Evolutionary conservation across 331 rosid genomes (phyloP), one percentile per base, ranked within the genome.

Genomic region (Pyrus hybrid): DNA sequence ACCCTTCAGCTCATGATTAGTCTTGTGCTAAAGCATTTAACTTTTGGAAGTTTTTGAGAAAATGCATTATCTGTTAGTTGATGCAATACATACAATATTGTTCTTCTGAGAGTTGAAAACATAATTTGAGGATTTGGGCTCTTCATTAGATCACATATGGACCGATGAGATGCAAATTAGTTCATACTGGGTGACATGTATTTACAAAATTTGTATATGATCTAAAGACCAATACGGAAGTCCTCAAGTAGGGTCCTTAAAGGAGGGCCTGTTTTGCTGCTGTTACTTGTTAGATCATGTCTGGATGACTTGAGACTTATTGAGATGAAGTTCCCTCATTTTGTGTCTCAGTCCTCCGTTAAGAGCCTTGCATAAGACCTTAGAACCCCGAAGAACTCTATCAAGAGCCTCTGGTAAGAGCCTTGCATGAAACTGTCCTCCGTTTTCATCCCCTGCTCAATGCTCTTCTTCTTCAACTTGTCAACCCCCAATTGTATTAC

Each of bases 1-100:
- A 72, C 76, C 83, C 66, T 47, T 71, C 45, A 33, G 21, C 77
- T 66, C 61, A 47, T 51, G 76, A 70, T 64, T 67, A 14, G 30
- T 45, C 23, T 56, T 70, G 67, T 74, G 37, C 57, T n/a, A 54
- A 54, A n/a, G 45, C 13, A 11, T 57, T n/a, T 2, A 28, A 23
- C 30, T 43, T 73, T 26, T 76, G 69, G 26, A 26, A 8, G 68
- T 28, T 70, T 51, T 53, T 7, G 67, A 74, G 47, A 71, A 41
- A 33, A n/a, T 29, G 63, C 29, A 5, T 63, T 49, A 13, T 22
- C 21, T 16, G 26, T 61, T 60, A 16, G 6, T 9, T 41, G 20
- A 61, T 57, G 30, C 45, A 37, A 37, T 37, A 37, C 45, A 62
- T 17, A 66, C 16, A 33, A 47, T 72, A 21, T 56, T 17, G n/a